Evolutionary conservation across 176 grass and related monocot genomes (phyloP).

Genomic region (Poa pratensis): DNA sequence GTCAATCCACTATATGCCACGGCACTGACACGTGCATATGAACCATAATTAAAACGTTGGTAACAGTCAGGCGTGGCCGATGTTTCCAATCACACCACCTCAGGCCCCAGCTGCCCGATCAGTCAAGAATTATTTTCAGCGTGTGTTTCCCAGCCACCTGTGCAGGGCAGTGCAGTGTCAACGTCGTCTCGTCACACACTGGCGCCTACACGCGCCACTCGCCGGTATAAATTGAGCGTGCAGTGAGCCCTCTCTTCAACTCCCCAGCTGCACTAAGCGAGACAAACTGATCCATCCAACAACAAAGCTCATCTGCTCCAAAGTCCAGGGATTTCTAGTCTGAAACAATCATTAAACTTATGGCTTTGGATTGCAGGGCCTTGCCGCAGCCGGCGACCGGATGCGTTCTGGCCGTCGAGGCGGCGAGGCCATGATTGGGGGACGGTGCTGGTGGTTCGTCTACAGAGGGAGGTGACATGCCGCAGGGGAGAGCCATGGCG

Average conservation of each 20-base stretch:
- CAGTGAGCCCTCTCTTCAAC: background rate
- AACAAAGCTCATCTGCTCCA: background rate
- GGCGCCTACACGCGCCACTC: background rate
- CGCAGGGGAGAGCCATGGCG: background rate
- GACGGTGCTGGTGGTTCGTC: background rate
- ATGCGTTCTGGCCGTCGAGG: background rate
- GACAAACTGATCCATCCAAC: background rate
- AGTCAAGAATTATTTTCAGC: background rate
- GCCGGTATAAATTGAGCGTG: background rate
- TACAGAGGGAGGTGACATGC: background rate
- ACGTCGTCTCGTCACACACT: background rate
- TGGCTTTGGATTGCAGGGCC: constrained; percentile 44
- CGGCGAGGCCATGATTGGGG: background rate
- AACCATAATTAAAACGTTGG: background rate
- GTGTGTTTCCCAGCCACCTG: background rate
- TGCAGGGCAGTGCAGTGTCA: background rate
- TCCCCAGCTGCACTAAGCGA: background rate
- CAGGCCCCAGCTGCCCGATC: background rate
- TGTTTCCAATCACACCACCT: background rate
- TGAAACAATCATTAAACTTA: background rate
- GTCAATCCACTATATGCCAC: no score
- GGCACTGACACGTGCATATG: background rate
- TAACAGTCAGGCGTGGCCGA: background rate
- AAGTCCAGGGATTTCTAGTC: background rate
- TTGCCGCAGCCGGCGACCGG: background rate